These are phyloP conservation scores for Dissophora globulifera DNA, from an alignment of 192 early-diverging fungal genomes.

Conservation along the genomic window DNA sequence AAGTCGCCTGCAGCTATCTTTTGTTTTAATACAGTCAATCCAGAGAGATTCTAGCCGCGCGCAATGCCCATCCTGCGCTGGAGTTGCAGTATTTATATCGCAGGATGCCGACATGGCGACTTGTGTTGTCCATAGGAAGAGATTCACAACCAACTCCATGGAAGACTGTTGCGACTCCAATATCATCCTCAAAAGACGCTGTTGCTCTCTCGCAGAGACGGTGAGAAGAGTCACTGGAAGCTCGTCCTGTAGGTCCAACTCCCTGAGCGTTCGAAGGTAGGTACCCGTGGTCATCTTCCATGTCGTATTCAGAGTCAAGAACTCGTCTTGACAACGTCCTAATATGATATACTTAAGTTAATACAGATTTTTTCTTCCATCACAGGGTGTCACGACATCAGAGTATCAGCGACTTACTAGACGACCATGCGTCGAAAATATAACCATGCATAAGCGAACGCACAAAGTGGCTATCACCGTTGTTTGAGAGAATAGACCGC, in stretches of 20 bases:
- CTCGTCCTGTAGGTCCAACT: slow-evolving; percentile 13
- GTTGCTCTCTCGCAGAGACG: slow-evolving; percentile 4
- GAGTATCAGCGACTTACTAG: slow-evolving; percentile 8
- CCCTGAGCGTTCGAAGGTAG: slow-evolving; percentile 9
- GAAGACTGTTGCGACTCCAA: slow-evolving; percentile 1
- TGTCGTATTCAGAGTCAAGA: slow-evolving; percentile 16
- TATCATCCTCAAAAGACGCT: not conserved
- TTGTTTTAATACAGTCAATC: not conserved
- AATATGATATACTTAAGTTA: not conserved
- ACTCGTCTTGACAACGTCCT: slow-evolving; percentile 38
- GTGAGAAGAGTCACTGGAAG: not conserved
- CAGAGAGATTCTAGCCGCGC: not conserved
- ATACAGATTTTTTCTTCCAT: not conserved
- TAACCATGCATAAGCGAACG: slow-evolving; percentile 30
- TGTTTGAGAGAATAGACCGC: not conserved
- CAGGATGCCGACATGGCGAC: not conserved
- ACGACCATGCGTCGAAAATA: slow-evolving; percentile 45
- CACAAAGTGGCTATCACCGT: not conserved
- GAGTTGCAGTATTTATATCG: not conserved
- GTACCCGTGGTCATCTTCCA: slow-evolving; percentile 18
- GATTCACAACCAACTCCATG: not conserved
- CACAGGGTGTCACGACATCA: no score
- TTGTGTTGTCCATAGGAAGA: slow-evolving; percentile 29
- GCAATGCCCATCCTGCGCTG: not conserved
- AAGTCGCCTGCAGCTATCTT: not conserved